Evolutionary conservation across 352 stramenopile species (phyloP).

Genomic region (Phytophthora macrochlamydospora): DNA sequence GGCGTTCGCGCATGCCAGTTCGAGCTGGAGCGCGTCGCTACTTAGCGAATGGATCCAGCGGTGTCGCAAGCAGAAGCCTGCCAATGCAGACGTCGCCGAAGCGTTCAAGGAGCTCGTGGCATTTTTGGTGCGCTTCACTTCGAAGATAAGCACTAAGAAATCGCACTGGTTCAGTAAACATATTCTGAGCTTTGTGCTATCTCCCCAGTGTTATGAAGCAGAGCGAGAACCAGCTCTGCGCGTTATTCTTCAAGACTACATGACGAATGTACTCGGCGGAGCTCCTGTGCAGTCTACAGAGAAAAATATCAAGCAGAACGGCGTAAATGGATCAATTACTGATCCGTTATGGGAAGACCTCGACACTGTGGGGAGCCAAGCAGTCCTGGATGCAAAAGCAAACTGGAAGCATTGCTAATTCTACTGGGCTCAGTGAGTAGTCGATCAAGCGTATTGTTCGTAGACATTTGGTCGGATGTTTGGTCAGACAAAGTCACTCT

Average conservation of each 20-base stretch:
- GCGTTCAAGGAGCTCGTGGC: constrained; percentile 41
- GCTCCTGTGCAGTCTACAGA: constrained; percentile 16
- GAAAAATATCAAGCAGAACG: constrained; percentile 25
- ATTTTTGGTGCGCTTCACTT: constrained; percentile 49
- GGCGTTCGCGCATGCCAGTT: constrained; percentile 50
- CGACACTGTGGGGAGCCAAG: constrained; percentile 29
- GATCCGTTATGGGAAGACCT: constrained; percentile 14
- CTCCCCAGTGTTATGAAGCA: constrained; percentile 30
- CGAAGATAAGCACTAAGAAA: constrained; percentile 64
- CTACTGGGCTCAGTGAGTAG: constrained; percentile 22
- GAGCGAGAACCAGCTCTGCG: constrained; percentile 35
- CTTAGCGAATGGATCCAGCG: constrained; percentile 37
- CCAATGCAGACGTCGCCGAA: constrained; percentile 1
- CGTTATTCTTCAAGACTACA: constrained; percentile 44
- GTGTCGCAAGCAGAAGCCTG: constrained; percentile 19
- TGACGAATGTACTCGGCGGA: constrained; percentile 59
- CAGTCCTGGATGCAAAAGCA: constrained; percentile 23
- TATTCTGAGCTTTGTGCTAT: constrained; percentile 60
- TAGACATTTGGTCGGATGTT: constrained; percentile 51
- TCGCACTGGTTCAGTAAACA: constrained; percentile 81
- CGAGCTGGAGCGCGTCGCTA: constrained; percentile 44
- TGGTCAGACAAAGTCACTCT: constrained; percentile 42
- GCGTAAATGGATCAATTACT: constrained; percentile 14
- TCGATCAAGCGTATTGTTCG: constrained; percentile 36
- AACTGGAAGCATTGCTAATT: constrained; percentile 24